These are phyloP conservation scores for Tetrapisispora pingtungensis DNA, from an alignment of 805 yeast genomes.

Conservation along the genomic window DNA sequence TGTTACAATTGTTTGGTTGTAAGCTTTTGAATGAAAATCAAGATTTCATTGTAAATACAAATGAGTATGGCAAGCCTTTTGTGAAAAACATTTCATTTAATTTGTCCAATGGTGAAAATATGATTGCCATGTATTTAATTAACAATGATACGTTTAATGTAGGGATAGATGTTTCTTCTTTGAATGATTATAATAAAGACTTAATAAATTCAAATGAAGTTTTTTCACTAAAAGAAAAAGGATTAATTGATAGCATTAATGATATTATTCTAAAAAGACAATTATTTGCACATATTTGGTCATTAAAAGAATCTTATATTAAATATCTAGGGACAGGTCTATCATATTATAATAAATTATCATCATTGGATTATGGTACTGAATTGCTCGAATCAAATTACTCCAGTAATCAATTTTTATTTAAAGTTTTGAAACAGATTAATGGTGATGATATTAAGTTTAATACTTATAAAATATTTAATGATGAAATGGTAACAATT, in stretches of 20 bases:
- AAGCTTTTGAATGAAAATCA: conserved; percentile 8
- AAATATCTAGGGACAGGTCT: conserved; percentile 56
- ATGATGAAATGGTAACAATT: not conserved
- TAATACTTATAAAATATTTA: not conserved
- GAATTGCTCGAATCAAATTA: not conserved
- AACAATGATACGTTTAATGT: conserved; percentile 24
- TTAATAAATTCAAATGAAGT: conserved; percentile 35
- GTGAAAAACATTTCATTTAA: conserved; percentile 35
- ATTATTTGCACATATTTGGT: conserved; percentile 57
- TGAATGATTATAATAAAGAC: conserved; percentile 16
- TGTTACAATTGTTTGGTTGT: conserved; percentile 39
- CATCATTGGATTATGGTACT: not conserved
- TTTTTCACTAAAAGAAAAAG: conserved; percentile 32
- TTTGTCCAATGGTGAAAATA: conserved; percentile 47
- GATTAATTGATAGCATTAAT: conserved; percentile 7
- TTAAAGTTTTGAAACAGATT: not conserved
- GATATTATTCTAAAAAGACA: conserved; percentile 7
- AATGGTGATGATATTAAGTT: not conserved
- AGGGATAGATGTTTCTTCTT: conserved; percentile 42
- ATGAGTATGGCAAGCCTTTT: conserved; percentile 49
- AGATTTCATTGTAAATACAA: conserved; percentile 19
- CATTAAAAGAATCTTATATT: conserved; percentile 67
- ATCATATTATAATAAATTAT: conserved; percentile 26
- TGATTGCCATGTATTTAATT: conserved; percentile 37
- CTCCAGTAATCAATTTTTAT: not conserved